Base-by-base conservation (phyloP, 768 basidiomycete genomes). In the Boletus vinaceobasis region DNA sequence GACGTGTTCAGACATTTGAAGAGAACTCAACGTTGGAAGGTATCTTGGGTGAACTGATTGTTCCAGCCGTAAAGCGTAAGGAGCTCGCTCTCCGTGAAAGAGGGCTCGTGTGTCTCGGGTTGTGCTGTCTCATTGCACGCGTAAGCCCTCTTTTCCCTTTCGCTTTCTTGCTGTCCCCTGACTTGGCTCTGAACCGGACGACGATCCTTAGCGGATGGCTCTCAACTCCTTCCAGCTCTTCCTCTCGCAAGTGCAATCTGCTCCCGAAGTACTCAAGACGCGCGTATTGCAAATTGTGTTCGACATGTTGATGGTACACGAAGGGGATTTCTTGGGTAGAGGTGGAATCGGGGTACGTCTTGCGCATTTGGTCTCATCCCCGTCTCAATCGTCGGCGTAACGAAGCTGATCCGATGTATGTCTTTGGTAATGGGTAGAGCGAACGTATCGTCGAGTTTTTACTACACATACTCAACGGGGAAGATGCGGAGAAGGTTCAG, bases 61-160 rank as follows among this genome's bases (percentile, higher is more conserved):
- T 97, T 32, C 96, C 96, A 3, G 84, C 91, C 5, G 90, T 98
- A 42, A 86, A 87, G 65, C 83, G 91, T 49, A 95, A 95, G 72
- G 93, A 96, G 61, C 77, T 90, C 6, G 55, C 57, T 2, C 73
- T 90, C 27, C 74, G 83, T 23, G 83, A 88, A 65, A 79, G 82
- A 53, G 89, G 86, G 3, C 66, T 90, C n/a, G 74, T 85, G 37
- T 81, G 82, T 43, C 74, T 91, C 9, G 89, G 88, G 0, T 65
- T 92, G 14, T 88, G 86, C 61, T 88, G 83, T 66, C 78, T 91
- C 36, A 90, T 93, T 63, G 91, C 88, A 76, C 61, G 63, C 58
- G 65, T 68, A 53, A 33, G 65, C 10, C 10, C 2, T 37, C 14
- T 14, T 10, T 15, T 11, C 0, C 1, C 1, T 40, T 5, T 11